These are phyloP conservation scores for Infundibulicybe gibba DNA, from an alignment of 768 basidiomycete genomes.

Conservation along the genomic window DNA sequence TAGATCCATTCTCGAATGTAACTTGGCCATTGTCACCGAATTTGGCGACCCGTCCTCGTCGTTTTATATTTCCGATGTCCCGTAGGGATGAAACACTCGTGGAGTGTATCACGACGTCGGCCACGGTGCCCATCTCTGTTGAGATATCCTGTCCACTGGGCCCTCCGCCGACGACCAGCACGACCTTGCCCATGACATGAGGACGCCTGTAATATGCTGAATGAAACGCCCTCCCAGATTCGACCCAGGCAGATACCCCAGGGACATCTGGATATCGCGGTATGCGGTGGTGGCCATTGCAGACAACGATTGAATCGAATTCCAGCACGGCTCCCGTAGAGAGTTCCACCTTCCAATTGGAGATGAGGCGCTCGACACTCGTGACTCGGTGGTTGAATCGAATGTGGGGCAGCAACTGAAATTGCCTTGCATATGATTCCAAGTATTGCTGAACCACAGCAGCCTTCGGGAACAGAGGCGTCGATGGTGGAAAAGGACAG, in stretches of 20 bases:
- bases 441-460: conserved; percentile 66
- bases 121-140: conserved; percentile 46
- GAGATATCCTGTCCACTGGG: conserved; percentile 72
- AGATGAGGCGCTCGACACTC: conserved; percentile 33
- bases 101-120: conserved; percentile 54
- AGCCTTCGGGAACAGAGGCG: conserved; percentile 66
- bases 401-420: conserved; percentile 59
- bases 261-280: conserved; percentile 61
- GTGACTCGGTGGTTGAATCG: conserved; percentile 57
- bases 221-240: conserved; percentile 50
- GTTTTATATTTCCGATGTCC: conserved; percentile 30
- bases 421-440: conserved; percentile 58
- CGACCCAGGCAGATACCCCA: conserved; percentile 59
- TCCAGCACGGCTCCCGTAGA: conserved; percentile 24
- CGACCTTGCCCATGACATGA: conserved; percentile 31
- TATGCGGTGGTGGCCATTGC: conserved; percentile 70
- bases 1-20: conserved; percentile 55
- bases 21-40: conserved; percentile 43
- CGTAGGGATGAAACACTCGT: conserved; percentile 28
- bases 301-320: conserved; percentile 69
- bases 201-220: conserved; percentile 68
- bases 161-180: conserved; percentile 48
- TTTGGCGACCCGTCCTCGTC: conserved; percentile 36
- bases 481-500: conserved; percentile 67
- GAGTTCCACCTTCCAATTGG: conserved; percentile 47